These are phyloP conservation scores for Chlamydomonas sphaeroides DNA, from an alignment of 139 green algal genomes.

Conservation along the genomic window DNA sequence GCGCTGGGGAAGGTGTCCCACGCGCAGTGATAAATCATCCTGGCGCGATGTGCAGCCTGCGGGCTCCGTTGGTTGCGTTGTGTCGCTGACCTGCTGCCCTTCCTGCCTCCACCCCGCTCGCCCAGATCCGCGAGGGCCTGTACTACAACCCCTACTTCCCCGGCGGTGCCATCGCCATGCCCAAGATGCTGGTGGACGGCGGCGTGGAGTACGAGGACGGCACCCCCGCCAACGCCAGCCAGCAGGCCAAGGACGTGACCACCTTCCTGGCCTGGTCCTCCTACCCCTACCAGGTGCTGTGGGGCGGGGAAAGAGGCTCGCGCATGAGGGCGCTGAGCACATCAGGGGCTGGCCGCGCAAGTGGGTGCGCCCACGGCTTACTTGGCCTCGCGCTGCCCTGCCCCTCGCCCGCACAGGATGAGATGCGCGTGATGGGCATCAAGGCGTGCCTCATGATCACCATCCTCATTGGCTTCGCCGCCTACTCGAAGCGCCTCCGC, in stretches of 20 bases:
- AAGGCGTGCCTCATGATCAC: conserved; percentile 94
- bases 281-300: conserved; percentile 69
- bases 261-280: conserved; percentile 95
- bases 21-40: too few species aligned
- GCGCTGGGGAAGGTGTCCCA: too few species aligned
- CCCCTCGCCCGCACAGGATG: conserved; percentile 56
- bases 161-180: conserved; percentile 99
- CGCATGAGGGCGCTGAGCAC: too few species aligned
- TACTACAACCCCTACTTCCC: conserved; percentile 99
- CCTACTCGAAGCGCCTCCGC: conserved; percentile 98
- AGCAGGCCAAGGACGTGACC: conserved; percentile 96
- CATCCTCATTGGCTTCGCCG: conserved; percentile 81
- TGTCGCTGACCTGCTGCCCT: too few species aligned
- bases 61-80: too few species aligned
- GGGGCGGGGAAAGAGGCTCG: too few species aligned
- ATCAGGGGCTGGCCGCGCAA: too few species aligned
- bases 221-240: conserved; percentile 91
- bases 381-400: too few species aligned
- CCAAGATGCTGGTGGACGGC: conserved; percentile 96
- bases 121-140: conserved; percentile 93
- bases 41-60: too few species aligned
- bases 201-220: conserved; percentile 99
- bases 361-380: too few species aligned
- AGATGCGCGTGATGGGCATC: conserved; percentile 97
- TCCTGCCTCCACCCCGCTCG: background rate